Conservation (phyloP, 345 rosid genomes). For the Chamaenerion angustifolium region DNA sequence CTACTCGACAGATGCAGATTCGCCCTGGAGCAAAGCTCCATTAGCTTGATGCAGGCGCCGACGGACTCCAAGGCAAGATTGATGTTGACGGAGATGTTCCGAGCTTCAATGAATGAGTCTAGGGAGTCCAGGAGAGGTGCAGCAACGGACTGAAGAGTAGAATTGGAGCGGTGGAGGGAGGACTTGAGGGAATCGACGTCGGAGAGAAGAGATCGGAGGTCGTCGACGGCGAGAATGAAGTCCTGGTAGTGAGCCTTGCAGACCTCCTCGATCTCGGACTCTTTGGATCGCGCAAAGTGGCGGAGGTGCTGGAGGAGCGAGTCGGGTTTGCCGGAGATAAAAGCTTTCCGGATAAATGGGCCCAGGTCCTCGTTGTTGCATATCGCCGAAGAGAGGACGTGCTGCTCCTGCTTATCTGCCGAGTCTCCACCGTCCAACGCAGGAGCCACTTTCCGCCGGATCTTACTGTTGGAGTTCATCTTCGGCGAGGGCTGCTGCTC, state of each 20-base stretch:
- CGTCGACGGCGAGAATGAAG: slow-evolving; percentile 92
- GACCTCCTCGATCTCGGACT: slow-evolving; percentile 93
- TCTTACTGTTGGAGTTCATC: slow-evolving; percentile 58
- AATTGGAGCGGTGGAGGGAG: slow-evolving; percentile 74
- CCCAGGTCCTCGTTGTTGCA: slow-evolving; percentile 92
- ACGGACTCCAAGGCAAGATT: slow-evolving; percentile 51
- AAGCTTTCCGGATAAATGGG: slow-evolving; percentile 75
- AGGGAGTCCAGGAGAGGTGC: slow-evolving; percentile 66
- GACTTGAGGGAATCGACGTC: slow-evolving; percentile 92
- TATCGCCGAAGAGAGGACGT: slow-evolving; percentile 76
- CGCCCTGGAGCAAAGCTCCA: slow-evolving; percentile 68
- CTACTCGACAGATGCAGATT: slow-evolving; percentile 55
- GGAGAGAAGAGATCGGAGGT: slow-evolving; percentile 91
- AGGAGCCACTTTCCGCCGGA: slow-evolving; percentile 65
- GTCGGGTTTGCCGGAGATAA: slow-evolving; percentile 77
- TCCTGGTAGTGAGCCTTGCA: slow-evolving; percentile 98
- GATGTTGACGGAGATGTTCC: slow-evolving; percentile 56
- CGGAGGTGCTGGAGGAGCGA: slow-evolving; percentile 78
- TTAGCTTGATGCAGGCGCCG: slow-evolving; percentile 38
- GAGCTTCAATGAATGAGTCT: slow-evolving; percentile 63
- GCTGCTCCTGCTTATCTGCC: slow-evolving; percentile 68
- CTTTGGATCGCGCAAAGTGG: slow-evolving; percentile 73
- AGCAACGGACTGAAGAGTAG: slow-evolving; percentile 72
- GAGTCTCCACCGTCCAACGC: slow-evolving; percentile 43
- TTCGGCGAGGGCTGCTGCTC: background rate